Conservation (phyloP, 306 rosid genomes). For the Bauhinia variegata region DNA sequence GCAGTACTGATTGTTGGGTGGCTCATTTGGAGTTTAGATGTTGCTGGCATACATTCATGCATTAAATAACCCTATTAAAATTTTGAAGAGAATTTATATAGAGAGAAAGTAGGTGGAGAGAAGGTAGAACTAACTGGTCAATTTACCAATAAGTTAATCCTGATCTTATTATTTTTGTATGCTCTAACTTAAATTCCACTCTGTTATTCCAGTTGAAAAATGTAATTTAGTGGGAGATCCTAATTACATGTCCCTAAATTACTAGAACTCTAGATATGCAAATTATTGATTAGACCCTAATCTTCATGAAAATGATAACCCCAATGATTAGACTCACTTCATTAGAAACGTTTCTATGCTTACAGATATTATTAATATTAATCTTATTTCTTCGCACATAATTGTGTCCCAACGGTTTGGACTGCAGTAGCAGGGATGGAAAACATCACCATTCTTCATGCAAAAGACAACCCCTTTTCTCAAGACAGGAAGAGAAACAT, state of each 20-base stretch:
- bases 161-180: constrained; percentile 14
- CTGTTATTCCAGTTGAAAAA: not conserved
- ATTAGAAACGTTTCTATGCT: not conserved
- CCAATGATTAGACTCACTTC: not conserved
- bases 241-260: constrained; percentile 7
- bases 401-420: too few species aligned
- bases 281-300: constrained; percentile 6
- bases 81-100: not conserved
- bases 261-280: constrained; percentile 2
- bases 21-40: constrained; percentile 26
- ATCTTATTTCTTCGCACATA: not conserved
- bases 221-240: constrained; percentile 22
- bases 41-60: constrained; percentile 21
- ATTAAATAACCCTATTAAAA: not conserved
- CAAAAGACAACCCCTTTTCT: too few species aligned
- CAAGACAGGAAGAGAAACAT: too few species aligned
- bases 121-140: not conserved
- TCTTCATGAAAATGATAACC: constrained; percentile 8
- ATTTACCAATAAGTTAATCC: constrained; percentile 13
- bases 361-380: constrained; percentile 15
- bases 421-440: too few species aligned
- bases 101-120: not conserved
- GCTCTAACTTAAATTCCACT: constrained; percentile 1
- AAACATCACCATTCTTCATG: too few species aligned
- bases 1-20: constrained; percentile 27